Percentiles rank a stretch among this genome's conserved stretches.
These are phyloP conservation scores for Dryas alaskensis DNA, from an alignment of 306 rosid species.

Conservation along the genomic window DNA sequence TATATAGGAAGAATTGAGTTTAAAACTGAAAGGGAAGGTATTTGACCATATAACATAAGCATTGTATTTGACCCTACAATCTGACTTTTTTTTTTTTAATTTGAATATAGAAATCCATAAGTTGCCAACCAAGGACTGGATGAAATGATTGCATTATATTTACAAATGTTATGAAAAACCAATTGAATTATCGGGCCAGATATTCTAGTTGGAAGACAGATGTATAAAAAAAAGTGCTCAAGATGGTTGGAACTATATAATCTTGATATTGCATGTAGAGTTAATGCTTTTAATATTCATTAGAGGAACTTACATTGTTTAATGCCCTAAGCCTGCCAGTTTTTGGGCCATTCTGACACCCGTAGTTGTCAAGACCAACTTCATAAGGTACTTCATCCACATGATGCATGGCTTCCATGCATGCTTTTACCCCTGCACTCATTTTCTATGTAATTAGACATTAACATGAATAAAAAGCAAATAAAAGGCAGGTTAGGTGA, in stretches of 20 bases:
- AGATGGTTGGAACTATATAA: slow-evolving; percentile 9
- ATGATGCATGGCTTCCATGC: slow-evolving; percentile 47
- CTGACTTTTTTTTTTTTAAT: no score
- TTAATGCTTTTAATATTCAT: slow-evolving; percentile 15
- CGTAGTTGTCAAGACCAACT: slow-evolving; percentile 74
- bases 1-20: no score
- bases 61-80: neutral
- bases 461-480: neutral
- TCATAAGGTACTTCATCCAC: slow-evolving; percentile 78
- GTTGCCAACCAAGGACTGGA: no score
- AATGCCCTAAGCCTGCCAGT: slow-evolving; percentile 68
- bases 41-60: neutral
- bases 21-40: neutral
- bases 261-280: neutral
- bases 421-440: slow-evolving; percentile 77
- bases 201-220: neutral
- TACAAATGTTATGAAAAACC: no score
- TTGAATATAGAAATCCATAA: no score
- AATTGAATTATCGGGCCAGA: no score
- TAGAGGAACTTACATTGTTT: slow-evolving; percentile 47
- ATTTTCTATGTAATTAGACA: slow-evolving; percentile 10
- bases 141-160: no score
- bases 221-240: neutral
- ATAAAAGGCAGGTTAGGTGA: neutral
- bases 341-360: slow-evolving; percentile 76